These are phyloP conservation scores for Buxus sempervirens DNA, from an alignment of 164 flowering plant species.

Conservation along the genomic window DNA sequence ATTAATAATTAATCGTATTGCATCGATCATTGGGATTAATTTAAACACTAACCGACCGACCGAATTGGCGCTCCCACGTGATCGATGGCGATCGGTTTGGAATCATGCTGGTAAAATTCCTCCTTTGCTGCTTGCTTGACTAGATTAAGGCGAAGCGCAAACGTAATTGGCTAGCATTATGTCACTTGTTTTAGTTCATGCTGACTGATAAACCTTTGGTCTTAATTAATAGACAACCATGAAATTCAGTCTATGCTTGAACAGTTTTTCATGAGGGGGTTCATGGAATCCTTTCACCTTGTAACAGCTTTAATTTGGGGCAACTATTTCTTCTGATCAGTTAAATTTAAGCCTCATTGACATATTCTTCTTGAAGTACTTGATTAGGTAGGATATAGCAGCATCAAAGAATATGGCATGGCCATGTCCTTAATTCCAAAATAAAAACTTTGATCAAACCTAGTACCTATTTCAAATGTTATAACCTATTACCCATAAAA, in stretches of 20 bases:
- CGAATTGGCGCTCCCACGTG: slow-evolving; percentile 54
- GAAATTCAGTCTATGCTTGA: too few relatives aligned
- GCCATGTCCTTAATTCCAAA: background rate
- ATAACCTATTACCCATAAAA: too few relatives aligned
- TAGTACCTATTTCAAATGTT: slow-evolving; percentile 9
- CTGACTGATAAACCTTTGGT: too few relatives aligned
- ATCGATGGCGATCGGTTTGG: slow-evolving; percentile 47
- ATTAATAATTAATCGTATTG: slow-evolving; percentile 39
- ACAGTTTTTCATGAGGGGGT: background rate
- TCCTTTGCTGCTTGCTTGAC: slow-evolving; percentile 16
- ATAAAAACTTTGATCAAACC: slow-evolving; percentile 1
- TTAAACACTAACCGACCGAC: slow-evolving; percentile 44
- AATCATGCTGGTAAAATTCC: slow-evolving; percentile 25
- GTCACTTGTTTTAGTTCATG: slow-evolving; percentile 30
- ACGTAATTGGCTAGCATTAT: slow-evolving; percentile 15
- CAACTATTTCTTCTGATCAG: background rate
- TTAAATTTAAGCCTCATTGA: background rate
- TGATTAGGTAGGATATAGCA: background rate
- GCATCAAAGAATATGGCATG: background rate
- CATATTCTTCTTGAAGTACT: background rate
- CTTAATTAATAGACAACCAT: too few relatives aligned
- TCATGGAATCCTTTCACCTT: background rate
- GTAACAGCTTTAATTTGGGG: background rate
- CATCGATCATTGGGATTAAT: slow-evolving; percentile 30
- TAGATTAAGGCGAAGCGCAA: background rate